These are phyloP conservation scores for Polygonum maritimum DNA, from an alignment of 148 eudicot genomes.

Conservation along the genomic window DNA sequence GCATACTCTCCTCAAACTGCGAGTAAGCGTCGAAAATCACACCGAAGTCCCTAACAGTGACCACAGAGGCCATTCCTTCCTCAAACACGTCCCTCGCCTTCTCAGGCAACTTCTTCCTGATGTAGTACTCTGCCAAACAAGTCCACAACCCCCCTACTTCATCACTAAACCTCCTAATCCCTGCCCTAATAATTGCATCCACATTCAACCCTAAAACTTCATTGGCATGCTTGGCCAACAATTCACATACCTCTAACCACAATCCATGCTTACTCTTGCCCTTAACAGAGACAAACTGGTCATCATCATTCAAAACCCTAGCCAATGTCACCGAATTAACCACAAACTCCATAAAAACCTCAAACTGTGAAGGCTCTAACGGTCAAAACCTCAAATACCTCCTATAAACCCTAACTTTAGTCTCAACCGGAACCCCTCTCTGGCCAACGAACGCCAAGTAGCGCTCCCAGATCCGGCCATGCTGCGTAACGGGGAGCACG, in stretches of 20 bases:
- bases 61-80: constrained; percentile 87
- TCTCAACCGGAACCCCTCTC: constrained; percentile 82
- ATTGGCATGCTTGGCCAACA: constrained; percentile 74
- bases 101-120: constrained; percentile 69
- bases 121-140: constrained; percentile 75
- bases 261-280: constrained; percentile 77
- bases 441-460: constrained; percentile 77
- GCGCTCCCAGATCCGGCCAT: constrained; percentile 71
- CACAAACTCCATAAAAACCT: constrained; percentile 85
- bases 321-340: constrained; percentile 67
- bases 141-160: constrained; percentile 96
- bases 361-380: constrained; percentile 78
- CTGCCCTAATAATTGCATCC: constrained; percentile 85
- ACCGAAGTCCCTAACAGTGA: constrained; percentile 87
- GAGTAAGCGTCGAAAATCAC: constrained; percentile 83
- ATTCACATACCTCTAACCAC: constrained; percentile 89
- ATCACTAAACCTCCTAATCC: constrained; percentile 89
- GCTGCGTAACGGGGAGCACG: constrained; percentile 91
- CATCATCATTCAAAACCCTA: constrained; percentile 69
- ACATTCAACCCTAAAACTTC: constrained; percentile 87
- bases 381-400: constrained; percentile 85
- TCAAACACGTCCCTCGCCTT: constrained; percentile 83
- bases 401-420: constrained; percentile 80
- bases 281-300: constrained; percentile 59
- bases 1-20: constrained; percentile 92